Percentiles rank a stretch among this genome's conserved stretches.
Evolutionary conservation across 2,329 filamentous ascomycete genomes (phyloP).

Genomic region (Chaetomium globosum): DNA sequence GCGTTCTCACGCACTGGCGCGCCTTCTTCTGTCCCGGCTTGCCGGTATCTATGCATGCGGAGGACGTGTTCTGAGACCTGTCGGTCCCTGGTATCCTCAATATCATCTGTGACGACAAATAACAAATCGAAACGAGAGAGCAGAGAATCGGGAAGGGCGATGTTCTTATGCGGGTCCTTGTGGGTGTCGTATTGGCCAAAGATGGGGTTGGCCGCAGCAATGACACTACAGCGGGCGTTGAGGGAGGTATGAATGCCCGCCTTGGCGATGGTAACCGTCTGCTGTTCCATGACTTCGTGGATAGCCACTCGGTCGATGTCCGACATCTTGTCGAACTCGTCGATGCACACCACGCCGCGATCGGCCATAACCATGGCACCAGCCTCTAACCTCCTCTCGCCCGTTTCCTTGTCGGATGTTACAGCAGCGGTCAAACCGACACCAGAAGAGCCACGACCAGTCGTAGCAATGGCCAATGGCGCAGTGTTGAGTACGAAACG

Average conservation of each 20-base stretch:
- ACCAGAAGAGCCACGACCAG: constrained; percentile 92
- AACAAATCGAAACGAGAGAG: constrained; percentile 97
- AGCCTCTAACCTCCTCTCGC: constrained; percentile 89
- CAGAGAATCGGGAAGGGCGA: constrained; percentile 92
- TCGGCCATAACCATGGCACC: constrained; percentile 99
- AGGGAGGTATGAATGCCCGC: constrained; percentile 97
- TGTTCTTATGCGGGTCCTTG: constrained; percentile 98
- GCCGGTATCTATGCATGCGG: constrained; percentile 94
- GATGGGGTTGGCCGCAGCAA: constrained; percentile 95
- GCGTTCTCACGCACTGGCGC: constrained; percentile 88
- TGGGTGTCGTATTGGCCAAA: constrained; percentile 98
- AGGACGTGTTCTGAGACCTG: constrained; percentile 95
- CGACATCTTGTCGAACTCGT: constrained; percentile 99
- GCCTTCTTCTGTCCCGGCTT: constrained; percentile 90
- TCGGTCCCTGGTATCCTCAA: constrained; percentile 88
- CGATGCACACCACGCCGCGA: constrained; percentile 95
- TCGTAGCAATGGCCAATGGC: constrained; percentile 93
- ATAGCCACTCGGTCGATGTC: constrained; percentile 97
- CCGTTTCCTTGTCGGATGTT: constrained; percentile 95
- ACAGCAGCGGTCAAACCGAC: constrained; percentile 97
- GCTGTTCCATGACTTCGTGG: constrained; percentile 99
- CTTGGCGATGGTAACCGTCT: constrained; percentile 98
- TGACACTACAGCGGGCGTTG: constrained; percentile 93
- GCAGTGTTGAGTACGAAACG: constrained; percentile 97
- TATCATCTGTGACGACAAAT: constrained; percentile 97